Percentiles rank a stretch among this genome's conserved stretches.
Evolutionary conservation across 768 basidiomycete species (phyloP).

Genomic region (Rickenella mellea): DNA sequence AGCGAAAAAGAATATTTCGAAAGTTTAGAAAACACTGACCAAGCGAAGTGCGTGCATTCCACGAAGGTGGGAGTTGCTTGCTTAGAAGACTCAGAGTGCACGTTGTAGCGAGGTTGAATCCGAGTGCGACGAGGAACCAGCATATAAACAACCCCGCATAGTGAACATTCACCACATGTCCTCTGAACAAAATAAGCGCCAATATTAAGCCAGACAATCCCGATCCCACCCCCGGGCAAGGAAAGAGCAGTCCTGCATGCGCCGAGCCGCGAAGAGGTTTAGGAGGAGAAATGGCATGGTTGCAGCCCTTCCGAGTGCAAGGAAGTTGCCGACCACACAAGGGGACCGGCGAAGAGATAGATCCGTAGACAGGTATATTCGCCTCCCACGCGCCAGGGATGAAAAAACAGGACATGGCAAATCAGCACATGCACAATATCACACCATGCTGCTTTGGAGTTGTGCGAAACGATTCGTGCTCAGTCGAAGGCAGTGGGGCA

Average conservation of each 20-base stretch:
- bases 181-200: constrained; percentile 38
- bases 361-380: constrained; percentile 55
- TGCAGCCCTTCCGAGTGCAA: constrained; percentile 53
- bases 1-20: neutral
- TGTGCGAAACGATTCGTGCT: too few relatives aligned
- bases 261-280: constrained; percentile 47
- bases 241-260: constrained; percentile 50
- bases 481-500: neutral
- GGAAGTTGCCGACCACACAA: constrained; percentile 61
- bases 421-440: constrained; percentile 58
- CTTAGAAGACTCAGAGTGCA: constrained; percentile 57
- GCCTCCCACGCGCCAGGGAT: constrained; percentile 62
- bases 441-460: constrained; percentile 44
- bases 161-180: too few relatives aligned
- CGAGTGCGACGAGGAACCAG: constrained; percentile 56
- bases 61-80: constrained; percentile 56
- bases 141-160: constrained; percentile 34
- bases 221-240: constrained; percentile 40
- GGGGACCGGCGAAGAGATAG: constrained; percentile 34
- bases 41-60: constrained; percentile 50
- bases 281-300: constrained; percentile 59
- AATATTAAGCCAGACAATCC: constrained; percentile 45
- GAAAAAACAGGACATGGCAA: constrained; percentile 61
- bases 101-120: constrained; percentile 66
- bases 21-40: constrained; percentile 12